Percentiles rank a stretch among this genome's conserved stretches.
These are phyloP conservation scores for Dalechampia spathulata DNA, from an alignment of 441 rosid genomes.

Conservation along the genomic window DNA sequence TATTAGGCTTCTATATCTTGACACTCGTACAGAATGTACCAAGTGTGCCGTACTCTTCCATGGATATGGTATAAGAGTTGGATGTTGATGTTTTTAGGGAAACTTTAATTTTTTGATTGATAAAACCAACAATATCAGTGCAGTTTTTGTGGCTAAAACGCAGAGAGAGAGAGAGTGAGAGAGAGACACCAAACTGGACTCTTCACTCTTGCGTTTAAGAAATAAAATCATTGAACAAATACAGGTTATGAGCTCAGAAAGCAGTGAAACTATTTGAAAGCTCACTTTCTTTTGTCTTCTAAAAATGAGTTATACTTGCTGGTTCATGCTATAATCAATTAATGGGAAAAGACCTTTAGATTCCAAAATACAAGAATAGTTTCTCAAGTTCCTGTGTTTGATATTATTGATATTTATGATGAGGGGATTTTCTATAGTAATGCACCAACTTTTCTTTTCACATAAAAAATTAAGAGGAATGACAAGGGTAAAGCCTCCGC, in stretches of 20 bases:
- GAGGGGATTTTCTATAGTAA: background rate
- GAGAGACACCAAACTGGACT: too few relatives aligned
- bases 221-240: background rate
- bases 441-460: background rate
- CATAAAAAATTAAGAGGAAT: background rate
- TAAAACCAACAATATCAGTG: background rate
- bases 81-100: background rate
- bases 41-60: background rate
- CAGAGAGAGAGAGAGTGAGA: too few relatives aligned
- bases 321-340: background rate
- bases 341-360: background rate
- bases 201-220: background rate
- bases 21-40: background rate
- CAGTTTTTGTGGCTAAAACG: background rate
- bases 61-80: background rate
- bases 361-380: background rate
- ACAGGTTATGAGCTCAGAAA: too few relatives aligned
- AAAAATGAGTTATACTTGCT: background rate
- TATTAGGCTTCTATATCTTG: constrained; percentile 9
- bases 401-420: background rate
- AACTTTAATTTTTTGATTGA: background rate
- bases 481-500: background rate
- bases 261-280: too few relatives aligned
- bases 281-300: background rate
- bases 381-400: background rate